Evolutionary conservation across 495 filamentous ascomycete species (phyloP).

Genomic region (Cairneyella variabilis): DNA sequence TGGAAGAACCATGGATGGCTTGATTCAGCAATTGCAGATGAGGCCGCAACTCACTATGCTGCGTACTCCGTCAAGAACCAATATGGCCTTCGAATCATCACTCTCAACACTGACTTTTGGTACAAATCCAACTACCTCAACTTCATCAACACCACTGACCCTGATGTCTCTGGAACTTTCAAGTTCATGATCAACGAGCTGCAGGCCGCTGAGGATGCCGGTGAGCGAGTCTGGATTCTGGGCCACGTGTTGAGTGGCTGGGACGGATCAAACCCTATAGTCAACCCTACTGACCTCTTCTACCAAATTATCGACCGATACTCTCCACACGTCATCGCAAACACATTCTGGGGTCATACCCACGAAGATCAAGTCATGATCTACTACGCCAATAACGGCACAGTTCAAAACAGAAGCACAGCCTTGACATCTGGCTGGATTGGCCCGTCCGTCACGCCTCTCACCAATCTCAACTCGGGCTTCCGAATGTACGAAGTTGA

Average conservation of each 20-base stretch:
- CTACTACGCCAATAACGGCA: constrained; percentile 45
- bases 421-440: constrained; percentile 47
- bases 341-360: constrained; percentile 53
- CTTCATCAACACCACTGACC: constrained; percentile 47
- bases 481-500: constrained; percentile 57
- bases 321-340: constrained; percentile 51
- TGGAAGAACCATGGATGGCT: constrained; percentile 50
- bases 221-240: constrained; percentile 51
- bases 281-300: constrained; percentile 48
- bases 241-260: constrained; percentile 49
- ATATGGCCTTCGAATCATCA: constrained; percentile 47
- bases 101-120: constrained; percentile 55
- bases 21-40: constrained; percentile 34
- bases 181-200: constrained; percentile 48
- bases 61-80: constrained; percentile 43
- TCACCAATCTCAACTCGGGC: constrained; percentile 45
- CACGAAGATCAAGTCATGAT: constrained; percentile 54
- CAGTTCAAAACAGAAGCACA: constrained; percentile 37
- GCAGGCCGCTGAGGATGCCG: constrained; percentile 46
- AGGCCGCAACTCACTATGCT: constrained; percentile 38
- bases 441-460: constrained; percentile 50
- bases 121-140: constrained; percentile 48
- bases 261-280: constrained; percentile 48
- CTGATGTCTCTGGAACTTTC: constrained; percentile 45
- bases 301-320: constrained; percentile 53